Evolutionary conservation across 768 basidiomycete species (phyloP).

Genomic region (Leccinum obscurum): DNA sequence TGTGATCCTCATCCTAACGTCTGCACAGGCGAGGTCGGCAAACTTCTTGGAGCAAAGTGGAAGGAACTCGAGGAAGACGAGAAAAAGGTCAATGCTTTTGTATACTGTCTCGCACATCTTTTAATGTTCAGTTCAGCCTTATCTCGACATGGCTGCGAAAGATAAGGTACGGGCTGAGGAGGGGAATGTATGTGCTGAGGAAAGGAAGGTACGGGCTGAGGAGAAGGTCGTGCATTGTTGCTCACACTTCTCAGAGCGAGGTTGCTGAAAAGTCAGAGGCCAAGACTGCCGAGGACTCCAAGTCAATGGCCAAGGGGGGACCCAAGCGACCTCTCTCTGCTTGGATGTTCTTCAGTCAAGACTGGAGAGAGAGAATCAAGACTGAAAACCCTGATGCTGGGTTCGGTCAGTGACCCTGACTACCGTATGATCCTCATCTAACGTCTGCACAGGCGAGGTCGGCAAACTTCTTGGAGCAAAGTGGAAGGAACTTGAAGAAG

Average conservation of each 20-base stretch:
- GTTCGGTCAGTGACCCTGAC: conserved; percentile 61
- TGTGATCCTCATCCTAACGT: conserved; percentile 5
- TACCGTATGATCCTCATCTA: conserved; percentile 4
- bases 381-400: conserved; percentile 91
- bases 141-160: conserved; percentile 78
- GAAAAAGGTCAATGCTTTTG: conserved; percentile 68
- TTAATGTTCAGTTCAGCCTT: conserved; percentile 57
- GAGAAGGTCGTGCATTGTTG: background rate
- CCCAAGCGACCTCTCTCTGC: conserved; percentile 94
- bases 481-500: conserved; percentile 94
- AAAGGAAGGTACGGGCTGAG: too few relatives aligned
- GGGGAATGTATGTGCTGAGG: conserved; percentile 47
- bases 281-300: conserved; percentile 54
- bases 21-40: conserved; percentile 83
- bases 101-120: background rate
- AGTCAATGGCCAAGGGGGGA: conserved; percentile 63
- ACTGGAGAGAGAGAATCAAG: conserved; percentile 95
- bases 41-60: conserved; percentile 95
- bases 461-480: conserved; percentile 94
- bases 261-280: conserved; percentile 69
- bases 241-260: conserved; percentile 39
- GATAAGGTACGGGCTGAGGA: conserved; percentile 89
- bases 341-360: conserved; percentile 99
- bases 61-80: conserved; percentile 90
- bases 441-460: conserved; percentile 66